Evolutionary conservation across 306 rosid species (phyloP), one percentile per base, ranked within the genome.

Genomic region (Vicia sativa): DNA sequence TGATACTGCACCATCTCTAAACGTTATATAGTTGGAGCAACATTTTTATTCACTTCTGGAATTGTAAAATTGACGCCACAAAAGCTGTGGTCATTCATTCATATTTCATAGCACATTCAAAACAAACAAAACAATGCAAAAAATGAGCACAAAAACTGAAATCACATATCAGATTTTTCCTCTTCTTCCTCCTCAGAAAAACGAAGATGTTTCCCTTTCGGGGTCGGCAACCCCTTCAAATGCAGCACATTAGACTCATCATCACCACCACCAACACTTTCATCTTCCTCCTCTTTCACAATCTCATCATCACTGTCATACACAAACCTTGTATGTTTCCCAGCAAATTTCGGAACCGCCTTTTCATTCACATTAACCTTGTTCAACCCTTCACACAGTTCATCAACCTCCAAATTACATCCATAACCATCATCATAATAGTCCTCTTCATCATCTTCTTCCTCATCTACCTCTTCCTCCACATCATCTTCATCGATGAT

Each of bases 261-360:
- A 42, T 25, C 67, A 41, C 7, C 7, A 5, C 29, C 14, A 13
- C 39, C 41, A 3, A 44, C 74, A 35, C 44, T 15, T 35, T 75
- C 64, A 18, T 65, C 84, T n/a, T 70, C 74, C 35, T 74, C 89
- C 28, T 74, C 88, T 29, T 78, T 85, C 0, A 82, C 77, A 48
- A 87, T 29, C 71, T 92, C 97, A 38, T 89, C 96, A 53, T 92
- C 95, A 61, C 88, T 89, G 63, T 92, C 60, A 59, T 92, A 92
- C 35, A 81, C 79, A 78, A 89, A 92, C 18, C 88, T 79, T 6
- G 80, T 89, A 71, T 86, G 98, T 57, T 86, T 92, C 43, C 95
- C 96, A 9, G 13, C 82, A 66, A 80, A 91, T 65, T 82, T 80
- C 4, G 83, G 59, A 31, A 65, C 70, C 3, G 28, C 48, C 23